Conservation (phyloP, 208 protist species). For the Crithidia thermophila region DNA sequence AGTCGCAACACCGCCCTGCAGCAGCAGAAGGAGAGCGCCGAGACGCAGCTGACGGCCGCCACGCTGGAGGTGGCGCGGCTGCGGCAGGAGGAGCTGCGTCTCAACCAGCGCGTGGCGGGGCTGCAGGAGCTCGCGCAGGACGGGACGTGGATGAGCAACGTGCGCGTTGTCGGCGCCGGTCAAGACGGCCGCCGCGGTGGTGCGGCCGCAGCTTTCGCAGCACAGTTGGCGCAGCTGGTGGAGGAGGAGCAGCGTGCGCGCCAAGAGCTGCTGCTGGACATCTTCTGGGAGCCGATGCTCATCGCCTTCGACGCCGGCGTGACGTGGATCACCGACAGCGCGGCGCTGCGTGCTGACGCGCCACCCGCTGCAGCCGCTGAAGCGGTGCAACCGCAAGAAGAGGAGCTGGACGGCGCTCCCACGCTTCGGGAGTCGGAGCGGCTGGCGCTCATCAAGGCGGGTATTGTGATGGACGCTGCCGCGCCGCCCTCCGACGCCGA, state of each 20-base stretch:
- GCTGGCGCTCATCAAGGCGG: constrained; percentile 14
- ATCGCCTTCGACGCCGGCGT: constrained; percentile 89
- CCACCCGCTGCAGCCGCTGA: constrained; percentile 4
- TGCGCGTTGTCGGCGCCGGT: constrained; percentile 10
- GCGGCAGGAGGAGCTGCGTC: constrained; percentile 57
- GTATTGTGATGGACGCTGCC: constrained; percentile 10
- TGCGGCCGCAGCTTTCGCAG: neutral
- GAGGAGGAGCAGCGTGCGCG: constrained; percentile 56
- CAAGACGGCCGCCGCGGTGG: neutral
- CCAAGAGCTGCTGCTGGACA: constrained; percentile 57
- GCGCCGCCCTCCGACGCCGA: constrained; percentile 50
- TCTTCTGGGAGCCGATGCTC: constrained; percentile 83
- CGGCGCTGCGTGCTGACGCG: constrained; percentile 24
- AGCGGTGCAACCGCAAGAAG: neutral
- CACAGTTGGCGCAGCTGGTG: constrained; percentile 14
- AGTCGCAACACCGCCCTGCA: constrained; percentile 18
- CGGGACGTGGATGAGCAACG: constrained; percentile 23
- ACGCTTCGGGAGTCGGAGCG: constrained; percentile 12
- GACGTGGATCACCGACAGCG: constrained; percentile 70
- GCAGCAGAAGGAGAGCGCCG: constrained; percentile 32
- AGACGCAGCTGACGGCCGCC: constrained; percentile 21
- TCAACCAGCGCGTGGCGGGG: constrained; percentile 40
- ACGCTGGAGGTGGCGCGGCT: constrained; percentile 66
- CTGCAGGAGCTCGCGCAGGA: constrained; percentile 35
- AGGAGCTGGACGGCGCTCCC: neutral